These are phyloP conservation scores for Wickerhamomyces queroliae DNA, from an alignment of 805 yeast species.

Conservation along the genomic window DNA sequence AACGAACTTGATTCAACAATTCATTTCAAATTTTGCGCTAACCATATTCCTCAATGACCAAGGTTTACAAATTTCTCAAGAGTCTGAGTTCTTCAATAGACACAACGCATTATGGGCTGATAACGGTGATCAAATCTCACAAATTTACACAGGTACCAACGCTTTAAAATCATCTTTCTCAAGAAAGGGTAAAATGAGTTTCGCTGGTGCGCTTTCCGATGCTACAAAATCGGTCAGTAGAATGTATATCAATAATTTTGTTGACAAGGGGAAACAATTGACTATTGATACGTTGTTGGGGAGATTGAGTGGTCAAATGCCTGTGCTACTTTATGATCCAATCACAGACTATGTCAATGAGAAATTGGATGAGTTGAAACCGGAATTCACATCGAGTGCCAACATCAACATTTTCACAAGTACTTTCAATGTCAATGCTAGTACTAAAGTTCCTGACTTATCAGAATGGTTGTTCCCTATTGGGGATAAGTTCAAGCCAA, in stretches of 20 bases:
- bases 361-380: constrained; percentile 39
- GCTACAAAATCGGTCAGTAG: constrained; percentile 94
- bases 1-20: constrained; percentile 85
- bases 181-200: constrained; percentile 90
- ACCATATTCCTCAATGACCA: constrained; percentile 44
- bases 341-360: constrained; percentile 76
- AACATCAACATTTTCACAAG: constrained; percentile 69
- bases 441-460: constrained; percentile 50
- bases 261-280: constrained; percentile 86
- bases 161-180: constrained; percentile 94
- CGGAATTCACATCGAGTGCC: constrained; percentile 51
- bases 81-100: constrained; percentile 55
- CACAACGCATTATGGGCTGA: constrained; percentile 96
- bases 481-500: constrained; percentile 53
- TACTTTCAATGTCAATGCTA: constrained; percentile 84
- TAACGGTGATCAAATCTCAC: constrained; percentile 94
- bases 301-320: constrained; percentile 59
- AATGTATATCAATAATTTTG: constrained; percentile 92
- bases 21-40: constrained; percentile 68
- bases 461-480: constrained; percentile 79
- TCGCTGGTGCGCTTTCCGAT: constrained; percentile 96
- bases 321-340: constrained; percentile 82
- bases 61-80: constrained; percentile 28
- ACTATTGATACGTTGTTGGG: constrained; percentile 87
- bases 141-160: constrained; percentile 95